Evolutionary conservation across 2,329 filamentous ascomycete species (phyloP), one percentile per base, ranked within the genome.

Genomic region (Xylaria sp.): DNA sequence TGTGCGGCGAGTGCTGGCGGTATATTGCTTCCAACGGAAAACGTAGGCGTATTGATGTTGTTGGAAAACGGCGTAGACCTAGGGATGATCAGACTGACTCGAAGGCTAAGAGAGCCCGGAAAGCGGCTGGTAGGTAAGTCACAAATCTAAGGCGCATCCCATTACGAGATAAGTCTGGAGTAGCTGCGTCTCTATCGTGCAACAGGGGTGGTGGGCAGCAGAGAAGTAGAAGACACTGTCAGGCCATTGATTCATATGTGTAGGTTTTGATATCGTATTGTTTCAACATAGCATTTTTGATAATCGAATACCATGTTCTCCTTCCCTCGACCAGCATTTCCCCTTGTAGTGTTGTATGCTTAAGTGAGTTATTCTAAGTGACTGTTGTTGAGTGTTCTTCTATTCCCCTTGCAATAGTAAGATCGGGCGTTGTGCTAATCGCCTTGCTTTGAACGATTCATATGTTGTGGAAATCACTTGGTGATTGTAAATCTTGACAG

Each of bases 1-100:
- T 68, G 0, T 72, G 70, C 20, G 9, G 10, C 10, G 32, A 68
- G 20, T 70, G 67, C 13, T 70, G 70, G 68, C 52, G 65, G 12
- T 48, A 54, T 3, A 41, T 70, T 1, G 54, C 25, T 7, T 39
- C 70, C 1, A 55, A 59, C 28, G 65, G 67, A 7, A 65, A 59
- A 18, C 57, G 64, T 5, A 48, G 25, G 7, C 37, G 56, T 25
- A 6, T 34, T 28, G 39, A 57, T 50, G 20, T 18, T 39, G 23
- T 18, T 0, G 25, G 46, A 25, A 20, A 25, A 10, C 13, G 46
- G 6, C 51, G 56, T 12, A 44, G 41, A 1, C 18, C 8, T 18
- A n/a, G n/a, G 12, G 41, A 52, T 10, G 10, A 3, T 1, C 9
- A 4, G 20, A 10, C 7, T 32, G 63, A 23, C 15, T 44, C 54